phyloP scores from a whole-genome alignment of 805 yeast species.

The Schwanniomyces vanrijiae region DNA sequence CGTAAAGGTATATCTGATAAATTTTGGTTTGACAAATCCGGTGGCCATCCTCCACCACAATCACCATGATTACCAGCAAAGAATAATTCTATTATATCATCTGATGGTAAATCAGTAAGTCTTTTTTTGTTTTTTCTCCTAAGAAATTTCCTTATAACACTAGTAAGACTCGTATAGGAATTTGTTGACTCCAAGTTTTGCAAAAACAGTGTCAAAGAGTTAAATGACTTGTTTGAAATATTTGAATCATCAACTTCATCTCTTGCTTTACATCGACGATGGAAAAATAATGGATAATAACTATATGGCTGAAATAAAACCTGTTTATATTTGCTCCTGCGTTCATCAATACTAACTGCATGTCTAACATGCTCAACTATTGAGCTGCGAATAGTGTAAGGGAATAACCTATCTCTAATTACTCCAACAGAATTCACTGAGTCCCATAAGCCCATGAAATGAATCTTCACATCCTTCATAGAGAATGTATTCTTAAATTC shows the following conservation, averaged over 20 bases:
- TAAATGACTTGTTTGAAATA: not conserved
- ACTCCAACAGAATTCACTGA: slow-evolving; percentile 68
- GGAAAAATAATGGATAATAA: slow-evolving; percentile 24
- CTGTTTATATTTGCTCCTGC: slow-evolving; percentile 63
- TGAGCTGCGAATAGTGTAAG: slow-evolving; percentile 51
- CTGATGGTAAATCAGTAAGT: slow-evolving; percentile 12
- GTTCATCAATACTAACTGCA: slow-evolving; percentile 66
- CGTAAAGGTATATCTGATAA: slow-evolving; percentile 53
- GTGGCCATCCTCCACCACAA: slow-evolving; percentile 67
- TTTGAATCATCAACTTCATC: not conserved
- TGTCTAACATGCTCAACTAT: slow-evolving; percentile 62
- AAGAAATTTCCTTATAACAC: not conserved
- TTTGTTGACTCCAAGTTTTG: not conserved
- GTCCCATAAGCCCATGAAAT: slow-evolving; percentile 69
- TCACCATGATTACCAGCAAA: slow-evolving; percentile 72
- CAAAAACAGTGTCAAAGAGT: not conserved
- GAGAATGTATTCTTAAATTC: slow-evolving; percentile 59
- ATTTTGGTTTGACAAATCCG: slow-evolving; percentile 43
- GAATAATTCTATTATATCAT: slow-evolving; percentile 53
- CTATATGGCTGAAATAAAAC: slow-evolving; percentile 49
- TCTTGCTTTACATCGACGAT: slow-evolving; percentile 10
- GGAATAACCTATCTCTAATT: slow-evolving; percentile 56
- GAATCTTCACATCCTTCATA: slow-evolving; percentile 42
- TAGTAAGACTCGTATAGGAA: not conserved
- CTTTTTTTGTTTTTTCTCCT: not conserved